Conservation (phyloP, 306 rosid species). For the Phaseolus lunatus region DNA sequence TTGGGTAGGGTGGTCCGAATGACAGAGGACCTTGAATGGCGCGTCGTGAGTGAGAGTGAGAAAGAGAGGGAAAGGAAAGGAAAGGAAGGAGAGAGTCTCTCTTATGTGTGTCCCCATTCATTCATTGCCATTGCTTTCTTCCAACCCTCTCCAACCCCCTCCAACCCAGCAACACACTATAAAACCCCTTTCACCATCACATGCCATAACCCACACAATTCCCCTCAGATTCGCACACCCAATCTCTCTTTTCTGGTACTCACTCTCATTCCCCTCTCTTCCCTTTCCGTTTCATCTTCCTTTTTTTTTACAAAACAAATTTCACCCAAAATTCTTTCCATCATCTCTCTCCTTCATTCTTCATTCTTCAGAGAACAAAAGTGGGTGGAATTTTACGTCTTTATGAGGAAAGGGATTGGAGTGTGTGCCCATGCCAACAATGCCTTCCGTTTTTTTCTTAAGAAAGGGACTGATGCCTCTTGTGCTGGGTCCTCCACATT, state of each 20-base stretch:
- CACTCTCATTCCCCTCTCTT: slow-evolving; percentile 12
- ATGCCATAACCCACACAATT: slow-evolving; percentile 9
- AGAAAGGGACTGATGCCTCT: slow-evolving; percentile 22
- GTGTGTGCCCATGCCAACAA: slow-evolving; percentile 22
- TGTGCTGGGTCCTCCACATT: slow-evolving; percentile 18
- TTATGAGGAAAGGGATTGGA: slow-evolving; percentile 15
- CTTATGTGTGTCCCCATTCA: slow-evolving; percentile 40
- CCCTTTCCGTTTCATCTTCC: neutral
- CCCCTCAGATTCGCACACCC: slow-evolving; percentile 13
- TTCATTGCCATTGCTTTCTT: slow-evolving; percentile 36
- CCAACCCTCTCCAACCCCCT: neutral
- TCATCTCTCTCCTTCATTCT: neutral
- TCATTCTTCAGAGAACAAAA: neutral
- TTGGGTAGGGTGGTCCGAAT: neutral
- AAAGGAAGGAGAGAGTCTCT: neutral
- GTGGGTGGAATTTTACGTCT: neutral
- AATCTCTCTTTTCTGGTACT: slow-evolving; percentile 42
- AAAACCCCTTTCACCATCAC: neutral
- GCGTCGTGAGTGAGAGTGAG: neutral
- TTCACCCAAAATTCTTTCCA: neutral
- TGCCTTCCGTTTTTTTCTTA: neutral
- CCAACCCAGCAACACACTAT: neutral
- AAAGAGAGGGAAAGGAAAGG: neutral
- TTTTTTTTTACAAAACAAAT: neutral
- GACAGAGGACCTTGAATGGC: neutral